These are phyloP conservation scores for Castanopsis chinensis DNA, from an alignment of 306 rosid species.

Conservation along the genomic window DNA sequence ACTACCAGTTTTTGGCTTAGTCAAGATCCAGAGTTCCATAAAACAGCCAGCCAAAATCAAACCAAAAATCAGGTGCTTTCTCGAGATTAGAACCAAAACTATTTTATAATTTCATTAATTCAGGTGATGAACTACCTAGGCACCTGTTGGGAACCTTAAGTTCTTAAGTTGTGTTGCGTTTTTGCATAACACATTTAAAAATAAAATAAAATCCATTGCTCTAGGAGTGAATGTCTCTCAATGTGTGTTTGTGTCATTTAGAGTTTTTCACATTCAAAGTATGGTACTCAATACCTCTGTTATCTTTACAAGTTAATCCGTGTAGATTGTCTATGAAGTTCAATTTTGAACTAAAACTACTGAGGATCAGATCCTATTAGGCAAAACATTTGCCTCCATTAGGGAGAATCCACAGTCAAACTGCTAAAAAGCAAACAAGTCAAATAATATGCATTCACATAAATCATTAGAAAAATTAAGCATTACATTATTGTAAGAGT, in stretches of 20 bases:
- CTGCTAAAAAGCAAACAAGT: neutral
- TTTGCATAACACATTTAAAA: neutral
- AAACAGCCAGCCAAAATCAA: too few species aligned
- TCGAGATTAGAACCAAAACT: too few species aligned
- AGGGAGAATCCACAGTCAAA: neutral
- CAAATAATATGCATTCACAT: neutral
- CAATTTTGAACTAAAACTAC: neutral
- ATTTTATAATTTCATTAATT: neutral
- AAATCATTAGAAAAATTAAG: neutral
- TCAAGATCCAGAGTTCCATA: too few species aligned
- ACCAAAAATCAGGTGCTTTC: too few species aligned
- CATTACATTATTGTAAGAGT: neutral
- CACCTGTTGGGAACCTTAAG: neutral
- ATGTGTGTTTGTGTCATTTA: neutral
- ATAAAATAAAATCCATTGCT: neutral
- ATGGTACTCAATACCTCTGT: neutral
- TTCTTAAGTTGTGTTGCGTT: neutral
- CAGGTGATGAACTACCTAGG: neutral
- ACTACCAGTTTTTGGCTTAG: neutral
- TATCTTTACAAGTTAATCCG: neutral
- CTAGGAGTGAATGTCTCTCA: neutral
- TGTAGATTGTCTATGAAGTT: neutral
- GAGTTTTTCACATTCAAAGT: too few species aligned
- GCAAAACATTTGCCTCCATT: neutral
- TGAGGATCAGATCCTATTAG: neutral